These are phyloP conservation scores for Carex scoparia DNA, from an alignment of 176 grass and related monocot species.

Conservation along the genomic window DNA sequence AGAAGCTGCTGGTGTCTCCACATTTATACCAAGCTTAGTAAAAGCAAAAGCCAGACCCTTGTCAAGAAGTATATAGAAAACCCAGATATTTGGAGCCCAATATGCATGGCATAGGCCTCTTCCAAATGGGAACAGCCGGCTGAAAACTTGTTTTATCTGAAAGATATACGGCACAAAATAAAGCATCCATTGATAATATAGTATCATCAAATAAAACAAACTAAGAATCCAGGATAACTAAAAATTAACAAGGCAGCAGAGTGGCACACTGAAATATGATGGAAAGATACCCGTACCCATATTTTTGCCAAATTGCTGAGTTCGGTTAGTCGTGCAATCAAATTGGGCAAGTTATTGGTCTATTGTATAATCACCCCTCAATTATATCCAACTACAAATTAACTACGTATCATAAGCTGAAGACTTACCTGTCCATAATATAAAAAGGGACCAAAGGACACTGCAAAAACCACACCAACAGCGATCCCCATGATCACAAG, in stretches of 20 bases:
- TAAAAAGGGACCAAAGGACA: constrained; percentile 62
- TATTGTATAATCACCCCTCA: not conserved
- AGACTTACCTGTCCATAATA: constrained; percentile 74
- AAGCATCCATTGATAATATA: not conserved
- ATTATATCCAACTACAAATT: not conserved
- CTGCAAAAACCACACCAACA: constrained; percentile 56
- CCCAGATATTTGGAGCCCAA: constrained; percentile 93
- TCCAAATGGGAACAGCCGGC: constrained; percentile 85
- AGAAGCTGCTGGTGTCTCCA: constrained; percentile 70
- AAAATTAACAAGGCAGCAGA: not conserved
- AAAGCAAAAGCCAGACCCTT: constrained; percentile 69
- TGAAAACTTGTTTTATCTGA: constrained; percentile 77
- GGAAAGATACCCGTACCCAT: not conserved
- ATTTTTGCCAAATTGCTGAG: not conserved
- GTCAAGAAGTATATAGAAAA: constrained; percentile 92
- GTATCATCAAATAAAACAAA: not conserved
- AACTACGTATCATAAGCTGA: not conserved
- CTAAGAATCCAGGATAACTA: not conserved
- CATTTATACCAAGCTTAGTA: constrained; percentile 59
- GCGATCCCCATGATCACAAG: constrained; percentile 47
- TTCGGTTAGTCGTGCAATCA: not conserved
- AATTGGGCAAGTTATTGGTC: not conserved
- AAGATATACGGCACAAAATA: constrained; percentile 23
- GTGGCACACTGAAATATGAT: not conserved
- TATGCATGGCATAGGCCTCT: constrained; percentile 92